Conservation (phyloP, 116 monocot genomes). For the Iris pallida region DNA sequence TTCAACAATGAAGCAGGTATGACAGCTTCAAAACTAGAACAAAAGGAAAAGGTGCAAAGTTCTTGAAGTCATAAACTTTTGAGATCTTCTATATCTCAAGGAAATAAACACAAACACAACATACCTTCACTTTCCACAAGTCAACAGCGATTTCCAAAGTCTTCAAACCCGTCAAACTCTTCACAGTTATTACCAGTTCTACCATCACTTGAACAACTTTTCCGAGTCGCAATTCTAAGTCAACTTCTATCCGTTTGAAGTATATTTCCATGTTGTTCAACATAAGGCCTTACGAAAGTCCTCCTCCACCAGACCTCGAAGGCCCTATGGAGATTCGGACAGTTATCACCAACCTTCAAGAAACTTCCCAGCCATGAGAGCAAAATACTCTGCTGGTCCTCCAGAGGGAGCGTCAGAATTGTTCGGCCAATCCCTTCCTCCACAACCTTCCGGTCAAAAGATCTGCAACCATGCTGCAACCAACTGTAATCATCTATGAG, state of each 20-base stretch:
- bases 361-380: constrained; percentile 84
- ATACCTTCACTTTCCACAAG: background rate
- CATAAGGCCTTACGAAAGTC: constrained; percentile 78
- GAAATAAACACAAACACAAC: background rate
- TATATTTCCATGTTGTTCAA: constrained; percentile 41
- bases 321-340: constrained; percentile 90
- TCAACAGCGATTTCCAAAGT: constrained; percentile 11
- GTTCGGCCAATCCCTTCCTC: constrained; percentile 91
- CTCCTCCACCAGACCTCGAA: constrained; percentile 98
- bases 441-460: constrained; percentile 77
- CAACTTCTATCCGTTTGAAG: constrained; percentile 21
- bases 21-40: no score
- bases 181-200: no score
- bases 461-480: constrained; percentile 79
- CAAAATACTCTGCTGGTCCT: constrained; percentile 84
- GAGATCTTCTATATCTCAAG: background rate
- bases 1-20: no score
- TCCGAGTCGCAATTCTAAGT: background rate
- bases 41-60: no score
- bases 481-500: constrained; percentile 80
- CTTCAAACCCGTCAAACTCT: no score
- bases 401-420: constrained; percentile 81
- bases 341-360: constrained; percentile 75
- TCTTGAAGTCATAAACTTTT: background rate
- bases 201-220: no score